Evolutionary conservation across 73 alveolate genomes (phyloP).

Genomic region (Halteria grandinella): DNA sequence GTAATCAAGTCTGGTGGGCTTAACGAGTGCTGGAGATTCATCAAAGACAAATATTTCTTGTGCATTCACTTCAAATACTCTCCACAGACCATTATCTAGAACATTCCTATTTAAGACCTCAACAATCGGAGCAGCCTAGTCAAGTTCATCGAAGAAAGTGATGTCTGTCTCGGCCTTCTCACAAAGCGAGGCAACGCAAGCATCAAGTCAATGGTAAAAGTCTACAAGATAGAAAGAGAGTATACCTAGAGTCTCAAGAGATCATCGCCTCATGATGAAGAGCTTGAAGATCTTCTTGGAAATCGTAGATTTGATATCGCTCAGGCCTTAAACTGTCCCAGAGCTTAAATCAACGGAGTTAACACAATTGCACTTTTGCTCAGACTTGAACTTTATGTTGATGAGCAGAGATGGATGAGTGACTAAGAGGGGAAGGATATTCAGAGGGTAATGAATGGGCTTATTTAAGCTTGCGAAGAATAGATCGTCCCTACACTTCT

Average conservation of each 20-base stretch:
- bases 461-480: conserved; percentile 29
- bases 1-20: conserved; percentile 45
- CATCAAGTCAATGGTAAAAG: conserved; percentile 53
- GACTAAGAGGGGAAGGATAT: not conserved
- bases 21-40: conserved; percentile 44
- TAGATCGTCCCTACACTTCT: not conserved
- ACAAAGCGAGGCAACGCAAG: conserved; percentile 52
- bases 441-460: not conserved
- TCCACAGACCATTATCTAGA: not conserved
- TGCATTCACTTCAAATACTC: conserved; percentile 41
- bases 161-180: conserved; percentile 42
- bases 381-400: conserved; percentile 76
- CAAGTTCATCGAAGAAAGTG: conserved; percentile 7
- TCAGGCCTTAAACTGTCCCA: not conserved
- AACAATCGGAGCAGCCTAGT: not conserved
- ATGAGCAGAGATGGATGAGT: conserved; percentile 62
- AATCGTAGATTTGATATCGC: conserved; percentile 14
- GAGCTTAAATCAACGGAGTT: conserved; percentile 35
- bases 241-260: not conserved
- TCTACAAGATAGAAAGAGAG: conserved; percentile 21
- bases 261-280: not conserved
- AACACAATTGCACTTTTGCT: conserved; percentile 58
- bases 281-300: not conserved
- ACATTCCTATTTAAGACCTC: not conserved
- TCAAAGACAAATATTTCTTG: conserved; percentile 52